Percentiles rank a stretch among this genome's conserved stretches.
These are phyloP conservation scores for Neurospora sp. DNA, from an alignment of 495 filamentous ascomycete genomes.

Conservation along the genomic window DNA sequence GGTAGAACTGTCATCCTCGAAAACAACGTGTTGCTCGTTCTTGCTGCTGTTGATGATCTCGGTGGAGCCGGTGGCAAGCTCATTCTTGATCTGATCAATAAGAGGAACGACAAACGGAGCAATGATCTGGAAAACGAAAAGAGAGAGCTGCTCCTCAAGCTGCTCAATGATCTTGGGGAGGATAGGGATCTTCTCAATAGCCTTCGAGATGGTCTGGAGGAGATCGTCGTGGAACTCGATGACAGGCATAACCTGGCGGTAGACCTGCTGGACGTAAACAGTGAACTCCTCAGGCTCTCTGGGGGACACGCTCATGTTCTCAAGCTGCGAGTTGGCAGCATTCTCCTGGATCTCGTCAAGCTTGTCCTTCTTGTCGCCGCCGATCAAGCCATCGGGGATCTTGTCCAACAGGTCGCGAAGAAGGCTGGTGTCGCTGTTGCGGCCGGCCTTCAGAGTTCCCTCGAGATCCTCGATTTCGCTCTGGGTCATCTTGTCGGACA, in stretches of 20 bases:
- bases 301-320: slow-evolving; percentile 54
- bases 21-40: slow-evolving; percentile 74
- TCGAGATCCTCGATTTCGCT: slow-evolving; percentile 78
- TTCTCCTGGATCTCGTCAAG: slow-evolving; percentile 58
- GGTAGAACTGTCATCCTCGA: slow-evolving; percentile 60
- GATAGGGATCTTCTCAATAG: slow-evolving; percentile 72
- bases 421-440: slow-evolving; percentile 48
- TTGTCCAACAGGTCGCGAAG: slow-evolving; percentile 67
- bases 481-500: slow-evolving; percentile 80
- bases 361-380: slow-evolving; percentile 56
- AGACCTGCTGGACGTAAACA: slow-evolving; percentile 51
- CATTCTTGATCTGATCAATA: slow-evolving; percentile 72
- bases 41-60: slow-evolving; percentile 76
- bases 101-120: slow-evolving; percentile 81
- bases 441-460: slow-evolving; percentile 54
- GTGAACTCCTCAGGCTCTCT: slow-evolving; percentile 70
- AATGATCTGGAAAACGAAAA: slow-evolving; percentile 79
- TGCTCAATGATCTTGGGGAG: slow-evolving; percentile 71
- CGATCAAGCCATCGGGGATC: slow-evolving; percentile 67
- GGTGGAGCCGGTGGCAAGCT: slow-evolving; percentile 71
- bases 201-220: slow-evolving; percentile 64
- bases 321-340: slow-evolving; percentile 56
- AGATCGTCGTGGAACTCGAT: slow-evolving; percentile 83
- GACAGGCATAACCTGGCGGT: slow-evolving; percentile 69
- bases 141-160: slow-evolving; percentile 64